Percentiles rank a stretch among this genome's conserved stretches.
phyloP scores from a whole-genome alignment of 2,329 filamentous ascomycete genomes.

The Calonectria pseudoreteaudii region DNA sequence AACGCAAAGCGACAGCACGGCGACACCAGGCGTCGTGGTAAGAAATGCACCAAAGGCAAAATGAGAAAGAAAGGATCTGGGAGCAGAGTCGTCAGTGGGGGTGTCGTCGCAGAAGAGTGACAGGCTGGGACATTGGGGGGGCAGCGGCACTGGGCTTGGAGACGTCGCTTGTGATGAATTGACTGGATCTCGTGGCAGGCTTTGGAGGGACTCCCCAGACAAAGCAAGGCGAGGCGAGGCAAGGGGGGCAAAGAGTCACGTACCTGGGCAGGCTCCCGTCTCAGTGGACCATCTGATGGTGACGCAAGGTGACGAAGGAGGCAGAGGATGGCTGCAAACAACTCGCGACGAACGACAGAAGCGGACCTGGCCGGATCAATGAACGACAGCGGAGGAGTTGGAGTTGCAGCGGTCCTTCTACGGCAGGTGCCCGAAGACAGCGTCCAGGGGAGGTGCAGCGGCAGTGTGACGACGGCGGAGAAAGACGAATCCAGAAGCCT shows the following conservation, averaged over 20 bases:
- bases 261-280: conserved; percentile 18
- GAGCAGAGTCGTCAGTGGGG: conserved; percentile 25
- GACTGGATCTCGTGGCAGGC: conserved; percentile 7
- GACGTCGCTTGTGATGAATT: conserved; percentile 26
- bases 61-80: conserved; percentile 28
- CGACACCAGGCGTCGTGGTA: conserved; percentile 39
- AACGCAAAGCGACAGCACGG: conserved; percentile 36
- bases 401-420: conserved; percentile 26
- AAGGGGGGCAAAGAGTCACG: conserved; percentile 22
- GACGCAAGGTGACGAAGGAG: conserved; percentile 9
- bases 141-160: conserved; percentile 28
- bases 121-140: conserved; percentile 27
- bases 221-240: conserved; percentile 15
- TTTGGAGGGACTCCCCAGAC: conserved; percentile 10
- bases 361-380: conserved; percentile 27
- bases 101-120: conserved; percentile 35
- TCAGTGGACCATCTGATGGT: conserved; percentile 13
- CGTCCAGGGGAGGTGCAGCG: conserved; percentile 15
- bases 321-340: conserved; percentile 10
- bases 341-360: conserved; percentile 39
- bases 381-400: conserved; percentile 15
- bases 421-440: conserved; percentile 23
- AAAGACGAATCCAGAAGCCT: conserved; percentile 35
- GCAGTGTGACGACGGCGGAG: conserved; percentile 35
- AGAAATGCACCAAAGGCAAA: conserved; percentile 33